Evolutionary conservation across 169 alveolate genomes (phyloP).

Genomic region (Blepharisma undulans): DNA sequence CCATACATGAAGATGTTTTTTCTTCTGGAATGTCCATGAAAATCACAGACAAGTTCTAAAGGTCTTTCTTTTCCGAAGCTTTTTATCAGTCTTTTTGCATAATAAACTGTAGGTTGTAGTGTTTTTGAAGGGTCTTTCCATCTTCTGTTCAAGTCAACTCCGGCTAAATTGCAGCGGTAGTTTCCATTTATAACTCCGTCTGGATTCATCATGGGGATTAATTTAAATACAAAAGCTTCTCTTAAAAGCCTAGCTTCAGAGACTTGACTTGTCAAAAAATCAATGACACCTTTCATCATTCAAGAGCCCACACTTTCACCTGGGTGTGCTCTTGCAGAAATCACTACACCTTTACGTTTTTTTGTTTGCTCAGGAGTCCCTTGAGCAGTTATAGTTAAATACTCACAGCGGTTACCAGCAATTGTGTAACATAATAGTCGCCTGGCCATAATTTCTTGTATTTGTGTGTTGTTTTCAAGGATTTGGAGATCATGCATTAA

Average conservation of each 20-base stretch:
- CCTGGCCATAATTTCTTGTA: constrained; percentile 56
- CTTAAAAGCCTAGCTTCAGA: constrained; percentile 77
- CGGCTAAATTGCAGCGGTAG: constrained; percentile 82
- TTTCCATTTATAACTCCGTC: constrained; percentile 89
- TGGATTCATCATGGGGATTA: constrained; percentile 88
- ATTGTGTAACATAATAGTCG: constrained; percentile 77
- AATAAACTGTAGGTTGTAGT: constrained; percentile 74
- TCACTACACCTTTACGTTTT: constrained; percentile 76
- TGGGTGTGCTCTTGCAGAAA: constrained; percentile 89
- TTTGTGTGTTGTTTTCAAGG: constrained; percentile 27
- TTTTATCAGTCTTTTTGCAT: constrained; percentile 59
- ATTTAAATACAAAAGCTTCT: constrained; percentile 76
- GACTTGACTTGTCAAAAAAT: constrained; percentile 72
- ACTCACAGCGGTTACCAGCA: constrained; percentile 87
- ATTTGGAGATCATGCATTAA: constrained; percentile 55
- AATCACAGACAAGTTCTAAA: constrained; percentile 65
- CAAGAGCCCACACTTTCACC: constrained; percentile 90
- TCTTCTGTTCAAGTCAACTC: constrained; percentile 84
- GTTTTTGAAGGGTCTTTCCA: constrained; percentile 79
- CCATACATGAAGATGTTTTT: constrained; percentile 69
- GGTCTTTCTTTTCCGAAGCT: constrained; percentile 49
- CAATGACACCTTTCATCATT: constrained; percentile 82
- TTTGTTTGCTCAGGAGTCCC: constrained; percentile 48
- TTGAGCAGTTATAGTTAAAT: constrained; percentile 74
- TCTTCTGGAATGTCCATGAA: constrained; percentile 83